These are phyloP conservation scores for Yamadazyma sp. DNA, from an alignment of 805 yeast species.

Conservation along the genomic window DNA sequence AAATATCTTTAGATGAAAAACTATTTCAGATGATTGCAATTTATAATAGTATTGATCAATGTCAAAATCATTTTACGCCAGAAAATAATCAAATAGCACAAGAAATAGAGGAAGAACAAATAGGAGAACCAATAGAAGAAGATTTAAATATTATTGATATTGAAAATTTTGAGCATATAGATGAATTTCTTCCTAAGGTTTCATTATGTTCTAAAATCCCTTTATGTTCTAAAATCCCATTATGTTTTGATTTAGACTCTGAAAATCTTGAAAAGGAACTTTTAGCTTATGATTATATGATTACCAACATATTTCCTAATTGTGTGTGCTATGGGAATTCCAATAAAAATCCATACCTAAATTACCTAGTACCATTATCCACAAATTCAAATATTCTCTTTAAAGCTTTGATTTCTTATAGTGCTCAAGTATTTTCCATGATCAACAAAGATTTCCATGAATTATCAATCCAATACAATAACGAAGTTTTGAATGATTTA, in stretches of 20 bases:
- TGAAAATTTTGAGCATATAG: neutral
- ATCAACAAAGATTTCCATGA: constrained; percentile 20
- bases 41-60: constrained; percentile 2
- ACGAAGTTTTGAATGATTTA: constrained; percentile 25
- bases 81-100: neutral
- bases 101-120: neutral
- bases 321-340: constrained; percentile 32
- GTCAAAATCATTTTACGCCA: too few relatives aligned
- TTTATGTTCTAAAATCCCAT: constrained; percentile 1
- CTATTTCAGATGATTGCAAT: constrained; percentile 1
- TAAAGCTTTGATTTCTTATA: constrained; percentile 32
- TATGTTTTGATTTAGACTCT: neutral
- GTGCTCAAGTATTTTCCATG: constrained; percentile 31
- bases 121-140: too few relatives aligned
- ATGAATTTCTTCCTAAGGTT: neutral
- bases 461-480: constrained; percentile 23
- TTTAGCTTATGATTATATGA: constrained; percentile 28
- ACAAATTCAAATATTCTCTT: constrained; percentile 27
- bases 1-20: constrained; percentile 1
- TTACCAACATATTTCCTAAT: constrained; percentile 32
- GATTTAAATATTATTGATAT: neutral
- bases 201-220: neutral
- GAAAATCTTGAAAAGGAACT: constrained; percentile 13
- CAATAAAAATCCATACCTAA: constrained; percentile 32
- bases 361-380: constrained; percentile 36